Conservation (phyloP, 2,329 filamentous ascomycete species). For the Penicillium sp. region DNA sequence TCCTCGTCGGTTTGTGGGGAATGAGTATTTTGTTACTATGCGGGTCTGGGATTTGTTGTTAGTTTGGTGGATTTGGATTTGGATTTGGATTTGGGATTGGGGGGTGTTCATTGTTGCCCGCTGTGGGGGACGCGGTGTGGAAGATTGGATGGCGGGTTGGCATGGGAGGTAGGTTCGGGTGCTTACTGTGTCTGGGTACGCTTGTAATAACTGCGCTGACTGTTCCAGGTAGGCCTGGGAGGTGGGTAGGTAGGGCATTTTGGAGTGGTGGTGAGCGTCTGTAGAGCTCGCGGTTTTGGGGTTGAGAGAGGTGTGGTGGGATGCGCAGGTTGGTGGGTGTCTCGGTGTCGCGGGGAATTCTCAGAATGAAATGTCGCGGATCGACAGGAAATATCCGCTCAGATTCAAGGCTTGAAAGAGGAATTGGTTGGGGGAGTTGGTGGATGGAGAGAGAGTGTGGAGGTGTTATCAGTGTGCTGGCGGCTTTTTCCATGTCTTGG, state of each 20-base stretch:
- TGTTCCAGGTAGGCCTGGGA: constrained; percentile 91
- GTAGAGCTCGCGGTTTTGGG: constrained; percentile 10
- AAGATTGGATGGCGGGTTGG: background rate
- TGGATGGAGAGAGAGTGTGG: constrained; percentile 17
- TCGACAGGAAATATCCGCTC: background rate
- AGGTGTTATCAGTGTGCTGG: constrained; percentile 23
- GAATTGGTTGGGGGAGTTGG: constrained; percentile 5
- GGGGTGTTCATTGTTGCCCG: background rate
- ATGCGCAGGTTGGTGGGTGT: background rate
- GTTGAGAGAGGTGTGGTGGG: background rate
- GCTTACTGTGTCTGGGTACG: constrained; percentile 77
- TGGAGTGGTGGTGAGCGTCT: constrained; percentile 14
- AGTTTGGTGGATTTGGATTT: background rate
- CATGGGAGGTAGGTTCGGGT: background rate
- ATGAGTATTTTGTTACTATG: constrained; percentile 90
- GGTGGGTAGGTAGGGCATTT: constrained; percentile 78
- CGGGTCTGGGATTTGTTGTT: constrained; percentile 61
- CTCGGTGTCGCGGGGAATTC: background rate
- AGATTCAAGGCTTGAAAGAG: background rate
- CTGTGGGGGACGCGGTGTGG: background rate
- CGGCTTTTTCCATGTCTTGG: constrained; percentile 30
- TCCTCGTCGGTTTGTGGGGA: constrained; percentile 43
- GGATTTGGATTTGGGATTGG: background rate
- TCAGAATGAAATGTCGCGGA: background rate
- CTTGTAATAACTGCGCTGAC: constrained; percentile 80